A percentile compares a stretch with the other conserved stretches of the same genome.
phyloP scores from a whole-genome alignment of 345 rosid genomes.

The Corymbia maculata region DNA sequence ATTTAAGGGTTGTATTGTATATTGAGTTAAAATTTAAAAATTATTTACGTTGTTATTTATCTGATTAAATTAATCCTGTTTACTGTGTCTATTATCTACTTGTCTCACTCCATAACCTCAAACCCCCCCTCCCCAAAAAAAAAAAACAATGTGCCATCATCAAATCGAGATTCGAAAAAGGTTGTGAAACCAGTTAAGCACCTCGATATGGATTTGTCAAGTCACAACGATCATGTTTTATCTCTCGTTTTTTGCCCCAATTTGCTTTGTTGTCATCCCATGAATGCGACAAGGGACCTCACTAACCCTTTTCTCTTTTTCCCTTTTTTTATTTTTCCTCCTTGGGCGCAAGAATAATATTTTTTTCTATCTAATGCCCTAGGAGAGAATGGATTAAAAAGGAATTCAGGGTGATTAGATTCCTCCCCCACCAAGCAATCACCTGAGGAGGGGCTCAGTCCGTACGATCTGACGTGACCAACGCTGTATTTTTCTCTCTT shows the following conservation, averaged over 20 bases:
- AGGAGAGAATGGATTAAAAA: neutral
- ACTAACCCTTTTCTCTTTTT: neutral
- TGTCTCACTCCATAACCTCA: neutral
- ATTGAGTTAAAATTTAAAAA: too few relatives aligned
- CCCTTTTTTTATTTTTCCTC: neutral
- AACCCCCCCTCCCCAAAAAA: neutral
- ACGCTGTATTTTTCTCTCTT: neutral
- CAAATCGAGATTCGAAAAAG: neutral
- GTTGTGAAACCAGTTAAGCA: neutral
- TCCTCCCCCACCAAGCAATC: neutral
- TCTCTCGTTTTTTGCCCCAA: neutral
- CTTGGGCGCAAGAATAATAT: neutral
- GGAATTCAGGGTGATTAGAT: neutral
- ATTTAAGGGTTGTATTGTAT: neutral
- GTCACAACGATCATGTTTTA: neutral
- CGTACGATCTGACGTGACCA: neutral
- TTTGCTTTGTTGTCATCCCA: neutral
- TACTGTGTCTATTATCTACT: neutral
- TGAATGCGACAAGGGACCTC: neutral
- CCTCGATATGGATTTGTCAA: neutral
- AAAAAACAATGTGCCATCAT: neutral
- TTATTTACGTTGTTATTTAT: too few relatives aligned
- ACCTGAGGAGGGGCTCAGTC: neutral
- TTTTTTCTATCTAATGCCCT: neutral
- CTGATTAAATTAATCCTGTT: neutral